Percentiles rank a stretch among this genome's conserved stretches.
Evolutionary conservation across 2,329 filamentous ascomycete genomes (phyloP).

Genomic region (Phialophora macrospora): DNA sequence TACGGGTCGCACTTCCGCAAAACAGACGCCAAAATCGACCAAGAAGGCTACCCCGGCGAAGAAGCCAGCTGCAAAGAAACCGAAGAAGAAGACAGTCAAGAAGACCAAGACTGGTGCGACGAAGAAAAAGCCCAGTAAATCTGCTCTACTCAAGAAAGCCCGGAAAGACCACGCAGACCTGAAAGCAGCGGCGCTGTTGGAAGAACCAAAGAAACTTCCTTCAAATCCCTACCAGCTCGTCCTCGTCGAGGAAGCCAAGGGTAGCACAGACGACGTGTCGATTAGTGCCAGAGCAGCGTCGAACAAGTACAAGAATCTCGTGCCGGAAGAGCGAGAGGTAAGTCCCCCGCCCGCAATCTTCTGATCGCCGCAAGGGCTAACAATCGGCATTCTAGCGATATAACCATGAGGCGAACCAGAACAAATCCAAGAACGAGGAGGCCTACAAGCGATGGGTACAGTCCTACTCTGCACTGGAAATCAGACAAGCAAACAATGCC

Average conservation of each 20-base stretch:
- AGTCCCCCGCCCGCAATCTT: constrained; percentile 11
- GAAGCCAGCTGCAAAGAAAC: constrained; percentile 30
- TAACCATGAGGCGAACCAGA: constrained; percentile 57
- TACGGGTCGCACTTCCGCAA: constrained; percentile 41
- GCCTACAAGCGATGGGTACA: constrained; percentile 61
- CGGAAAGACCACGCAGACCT: constrained; percentile 32
- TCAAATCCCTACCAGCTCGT: constrained; percentile 39
- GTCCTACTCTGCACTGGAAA: constrained; percentile 60
- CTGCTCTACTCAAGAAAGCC: constrained; percentile 37
- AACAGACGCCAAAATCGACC: constrained; percentile 32
- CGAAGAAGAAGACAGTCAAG: constrained; percentile 37
- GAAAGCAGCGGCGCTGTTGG: constrained; percentile 27
- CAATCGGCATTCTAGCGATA: constrained; percentile 53
- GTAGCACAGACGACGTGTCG: constrained; percentile 8
- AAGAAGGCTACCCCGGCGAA: constrained; percentile 30
- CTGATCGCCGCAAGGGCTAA: constrained; percentile 3
- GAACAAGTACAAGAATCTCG: constrained; percentile 44
- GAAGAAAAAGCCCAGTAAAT: constrained; percentile 40
- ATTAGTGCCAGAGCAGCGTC: constrained; percentile 28
- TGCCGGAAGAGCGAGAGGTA: constrained; percentile 47
- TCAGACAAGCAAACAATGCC: constrained; percentile 64
- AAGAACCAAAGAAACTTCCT: constrained; percentile 46
- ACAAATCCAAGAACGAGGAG: constrained; percentile 50
- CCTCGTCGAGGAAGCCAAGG: constrained; percentile 32
- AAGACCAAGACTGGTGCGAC: constrained; percentile 38